Evolutionary conservation across 2,329 filamentous ascomycete species (phyloP).

Genomic region (Ramularia endophylla): DNA sequence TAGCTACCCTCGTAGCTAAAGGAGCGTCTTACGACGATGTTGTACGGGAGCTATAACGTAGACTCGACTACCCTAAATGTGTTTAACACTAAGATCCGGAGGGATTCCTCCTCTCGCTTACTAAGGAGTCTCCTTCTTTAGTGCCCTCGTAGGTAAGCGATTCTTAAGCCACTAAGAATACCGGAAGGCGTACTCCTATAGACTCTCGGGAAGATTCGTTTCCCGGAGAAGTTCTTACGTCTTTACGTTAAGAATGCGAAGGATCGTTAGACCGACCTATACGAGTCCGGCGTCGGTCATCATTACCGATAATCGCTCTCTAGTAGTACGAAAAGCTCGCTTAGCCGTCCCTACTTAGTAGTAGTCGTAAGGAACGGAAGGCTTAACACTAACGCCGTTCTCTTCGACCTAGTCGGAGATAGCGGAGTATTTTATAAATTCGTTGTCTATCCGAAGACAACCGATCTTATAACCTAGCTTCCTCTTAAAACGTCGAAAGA

Average conservation of each 20-base stretch:
- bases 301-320: slow-evolving; percentile 1
- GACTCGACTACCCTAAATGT: too few species aligned
- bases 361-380: slow-evolving; percentile 1
- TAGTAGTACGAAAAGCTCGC: background rate
- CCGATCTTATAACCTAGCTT: background rate
- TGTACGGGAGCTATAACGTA: background rate
- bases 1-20: background rate
- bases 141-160: slow-evolving; percentile 2
- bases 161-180: slow-evolving; percentile 6
- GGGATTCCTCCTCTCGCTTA: background rate
- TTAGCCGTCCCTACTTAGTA: slow-evolving; percentile 1
- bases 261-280: background rate
- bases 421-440: background rate
- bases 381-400: slow-evolving; percentile 1
- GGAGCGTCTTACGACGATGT: slow-evolving; percentile 1
- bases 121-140: slow-evolving; percentile 6
- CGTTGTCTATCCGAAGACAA: slow-evolving; percentile 1
- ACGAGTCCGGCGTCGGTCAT: background rate
- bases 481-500: background rate
- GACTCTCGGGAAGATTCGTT: background rate
- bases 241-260: slow-evolving; percentile 1
- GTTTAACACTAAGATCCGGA: background rate
- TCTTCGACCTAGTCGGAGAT: background rate
- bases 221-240: background rate
- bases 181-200: background rate